These are phyloP conservation scores for Aspergillus sclerotiicarbonarius DNA, from an alignment of 495 filamentous ascomycete species.

Conservation along the genomic window DNA sequence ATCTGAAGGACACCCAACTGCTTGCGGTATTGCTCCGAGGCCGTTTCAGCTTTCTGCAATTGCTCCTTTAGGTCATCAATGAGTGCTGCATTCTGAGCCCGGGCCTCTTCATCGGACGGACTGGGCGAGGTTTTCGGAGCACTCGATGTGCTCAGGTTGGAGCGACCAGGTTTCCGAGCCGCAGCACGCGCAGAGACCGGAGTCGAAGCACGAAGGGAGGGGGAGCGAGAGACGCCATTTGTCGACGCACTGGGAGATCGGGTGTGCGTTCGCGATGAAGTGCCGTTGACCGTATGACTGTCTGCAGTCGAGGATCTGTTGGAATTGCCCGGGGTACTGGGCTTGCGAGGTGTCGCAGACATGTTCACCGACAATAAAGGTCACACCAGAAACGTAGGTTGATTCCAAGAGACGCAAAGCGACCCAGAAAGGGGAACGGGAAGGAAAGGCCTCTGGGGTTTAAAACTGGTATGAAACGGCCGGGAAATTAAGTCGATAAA, in stretches of 20 bases:
- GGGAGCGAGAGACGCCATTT: constrained; percentile 42
- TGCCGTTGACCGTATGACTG: constrained; percentile 33
- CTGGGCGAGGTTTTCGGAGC: constrained; percentile 56
- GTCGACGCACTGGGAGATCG: constrained; percentile 41
- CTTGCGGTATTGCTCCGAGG: constrained; percentile 77
- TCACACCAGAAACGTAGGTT: constrained; percentile 11
- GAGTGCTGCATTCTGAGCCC: constrained; percentile 69
- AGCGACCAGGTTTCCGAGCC: constrained; percentile 57
- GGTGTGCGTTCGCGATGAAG: constrained; percentile 41
- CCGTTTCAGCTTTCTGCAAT: constrained; percentile 73
- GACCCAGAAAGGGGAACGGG: constrained; percentile 11
- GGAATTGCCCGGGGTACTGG: constrained; percentile 40
- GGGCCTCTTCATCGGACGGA: constrained; percentile 59
- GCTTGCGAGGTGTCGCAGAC: constrained; percentile 47
- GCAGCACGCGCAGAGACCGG: constrained; percentile 70
- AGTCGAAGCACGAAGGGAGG: constrained; percentile 46
- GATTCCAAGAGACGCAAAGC: constrained; percentile 11
- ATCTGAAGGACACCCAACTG: constrained; percentile 82
- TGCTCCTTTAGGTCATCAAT: constrained; percentile 83
- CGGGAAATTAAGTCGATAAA: constrained; percentile 28
- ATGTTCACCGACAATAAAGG: constrained; percentile 31
- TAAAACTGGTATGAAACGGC: constrained; percentile 22
- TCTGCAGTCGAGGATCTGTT: constrained; percentile 40
- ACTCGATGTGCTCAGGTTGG: constrained; percentile 59
- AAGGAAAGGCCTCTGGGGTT: constrained; percentile 11